A percentile compares a stretch with the other conserved stretches of the same genome.
Conservation (phyloP, 2,329 filamentous ascomycete genomes). For the Plenodomus biglobosus region DNA sequence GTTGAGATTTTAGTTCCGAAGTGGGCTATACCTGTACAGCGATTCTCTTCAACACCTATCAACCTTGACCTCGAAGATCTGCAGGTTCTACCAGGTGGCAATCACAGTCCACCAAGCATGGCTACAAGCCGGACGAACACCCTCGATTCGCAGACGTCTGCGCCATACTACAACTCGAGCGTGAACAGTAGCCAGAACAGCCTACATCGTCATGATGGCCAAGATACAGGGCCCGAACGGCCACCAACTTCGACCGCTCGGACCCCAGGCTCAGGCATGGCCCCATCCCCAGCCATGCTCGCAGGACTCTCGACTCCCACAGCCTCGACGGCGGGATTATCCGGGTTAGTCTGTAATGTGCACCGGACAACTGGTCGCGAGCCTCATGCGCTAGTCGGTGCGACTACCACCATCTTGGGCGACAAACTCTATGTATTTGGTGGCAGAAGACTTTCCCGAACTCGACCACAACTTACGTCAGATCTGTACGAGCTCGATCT, state of each 20-base stretch:
- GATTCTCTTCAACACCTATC: slow-evolving; percentile 41
- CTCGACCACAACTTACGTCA: slow-evolving; percentile 79
- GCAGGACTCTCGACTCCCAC: slow-evolving; percentile 43
- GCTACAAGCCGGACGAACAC: slow-evolving; percentile 50
- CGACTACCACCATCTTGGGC: slow-evolving; percentile 90
- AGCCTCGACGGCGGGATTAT: slow-evolving; percentile 60
- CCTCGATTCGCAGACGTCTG: slow-evolving; percentile 51
- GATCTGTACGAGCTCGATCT: slow-evolving; percentile 94
- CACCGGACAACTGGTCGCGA: slow-evolving; percentile 86
- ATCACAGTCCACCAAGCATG: slow-evolving; percentile 44
- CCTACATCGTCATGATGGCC: slow-evolving; percentile 47
- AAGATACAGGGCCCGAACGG: slow-evolving; percentile 45
- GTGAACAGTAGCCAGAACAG: slow-evolving; percentile 52
- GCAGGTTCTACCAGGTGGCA: slow-evolving; percentile 20
- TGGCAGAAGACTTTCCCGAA: slow-evolving; percentile 81
- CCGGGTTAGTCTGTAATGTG: slow-evolving; percentile 68
- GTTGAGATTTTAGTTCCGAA: slow-evolving; percentile 53
- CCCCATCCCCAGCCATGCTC: slow-evolving; percentile 48
- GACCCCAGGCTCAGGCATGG: slow-evolving; percentile 47
- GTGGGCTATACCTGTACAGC: slow-evolving; percentile 48
- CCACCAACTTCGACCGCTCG: slow-evolving; percentile 35
- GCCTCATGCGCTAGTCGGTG: slow-evolving; percentile 87
- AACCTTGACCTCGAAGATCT: slow-evolving; percentile 21
- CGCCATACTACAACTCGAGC: slow-evolving; percentile 47
- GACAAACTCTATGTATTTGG: slow-evolving; percentile 98